Evolutionary conservation across 2,329 filamentous ascomycete genomes (phyloP).

Genomic region (Fusarium humuli): DNA sequence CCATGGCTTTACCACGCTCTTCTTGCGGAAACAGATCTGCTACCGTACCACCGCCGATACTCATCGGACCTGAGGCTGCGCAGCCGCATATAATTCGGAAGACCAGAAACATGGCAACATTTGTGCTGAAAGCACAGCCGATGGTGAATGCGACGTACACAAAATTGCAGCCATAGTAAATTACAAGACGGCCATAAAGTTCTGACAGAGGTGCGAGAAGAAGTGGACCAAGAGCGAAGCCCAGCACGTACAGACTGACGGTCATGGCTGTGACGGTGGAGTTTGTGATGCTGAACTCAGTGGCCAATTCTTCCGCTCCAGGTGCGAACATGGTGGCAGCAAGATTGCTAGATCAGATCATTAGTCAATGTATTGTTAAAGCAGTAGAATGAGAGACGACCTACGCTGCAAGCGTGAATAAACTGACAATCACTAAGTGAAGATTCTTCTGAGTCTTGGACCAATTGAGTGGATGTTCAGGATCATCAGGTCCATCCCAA

Average conservation of each 20-base stretch:
- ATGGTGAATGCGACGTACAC: slow-evolving; percentile 22
- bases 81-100: slow-evolving; percentile 35
- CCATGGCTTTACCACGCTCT: slow-evolving; percentile 69
- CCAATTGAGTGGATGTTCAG: slow-evolving; percentile 75
- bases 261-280: slow-evolving; percentile 24
- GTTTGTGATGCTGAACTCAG: slow-evolving; percentile 29
- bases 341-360: slow-evolving; percentile 15
- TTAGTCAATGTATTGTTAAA: not conserved
- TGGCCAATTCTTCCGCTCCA: slow-evolving; percentile 22
- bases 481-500: slow-evolving; percentile 68
- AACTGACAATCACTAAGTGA: slow-evolving; percentile 59
- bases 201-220: slow-evolving; percentile 38
- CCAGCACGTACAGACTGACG: slow-evolving; percentile 25
- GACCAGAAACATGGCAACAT: slow-evolving; percentile 29
- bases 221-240: slow-evolving; percentile 37
- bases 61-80: slow-evolving; percentile 33
- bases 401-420: slow-evolving; percentile 53
- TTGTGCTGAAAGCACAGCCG: slow-evolving; percentile 27
- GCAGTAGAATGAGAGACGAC: not conserved
- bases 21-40: slow-evolving; percentile 28
- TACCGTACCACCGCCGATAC: slow-evolving; percentile 32
- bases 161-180: slow-evolving; percentile 28
- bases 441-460: slow-evolving; percentile 57
- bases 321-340: slow-evolving; percentile 43
- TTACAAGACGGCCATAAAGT: slow-evolving; percentile 23